These are phyloP conservation scores for Pythium apleroticum DNA, from an alignment of 352 stramenopile species.

Conservation along the genomic window DNA sequence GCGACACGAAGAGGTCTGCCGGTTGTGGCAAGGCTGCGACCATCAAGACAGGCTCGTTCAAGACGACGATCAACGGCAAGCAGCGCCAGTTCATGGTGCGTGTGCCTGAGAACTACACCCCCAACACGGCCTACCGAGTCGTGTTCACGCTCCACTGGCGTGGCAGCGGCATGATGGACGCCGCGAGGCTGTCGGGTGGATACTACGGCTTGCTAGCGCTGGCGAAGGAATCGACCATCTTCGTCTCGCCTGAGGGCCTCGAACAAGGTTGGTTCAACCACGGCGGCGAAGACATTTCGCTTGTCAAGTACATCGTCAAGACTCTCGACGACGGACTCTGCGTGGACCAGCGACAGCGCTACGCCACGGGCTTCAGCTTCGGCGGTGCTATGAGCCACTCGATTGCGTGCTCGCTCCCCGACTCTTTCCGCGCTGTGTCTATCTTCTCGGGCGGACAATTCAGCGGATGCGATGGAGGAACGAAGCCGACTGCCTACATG, in stretches of 20 bases:
- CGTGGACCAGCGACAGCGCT: constrained; percentile 30
- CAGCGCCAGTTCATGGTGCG: constrained; percentile 33
- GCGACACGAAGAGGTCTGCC: neutral
- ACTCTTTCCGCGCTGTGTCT: constrained; percentile 28
- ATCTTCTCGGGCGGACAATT: constrained; percentile 29
- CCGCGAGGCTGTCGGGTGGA: constrained; percentile 26
- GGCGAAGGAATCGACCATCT: constrained; percentile 28
- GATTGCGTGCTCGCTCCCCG: constrained; percentile 25
- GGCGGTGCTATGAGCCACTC: constrained; percentile 31
- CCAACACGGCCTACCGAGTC: constrained; percentile 22
- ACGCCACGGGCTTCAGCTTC: constrained; percentile 36
- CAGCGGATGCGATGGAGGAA: constrained; percentile 23
- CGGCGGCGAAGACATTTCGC: constrained; percentile 30
- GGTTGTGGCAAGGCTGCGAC: constrained; percentile 9
- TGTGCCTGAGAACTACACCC: constrained; percentile 30
- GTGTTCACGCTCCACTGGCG: constrained; percentile 35
- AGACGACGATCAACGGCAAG: constrained; percentile 27
- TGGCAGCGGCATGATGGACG: constrained; percentile 28
- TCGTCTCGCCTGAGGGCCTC: constrained; percentile 29
- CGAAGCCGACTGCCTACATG: constrained; percentile 24
- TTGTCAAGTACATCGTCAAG: constrained; percentile 29
- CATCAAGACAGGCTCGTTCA: constrained; percentile 25
- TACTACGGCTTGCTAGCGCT: constrained; percentile 28
- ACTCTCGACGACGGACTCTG: constrained; percentile 30
- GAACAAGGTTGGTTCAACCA: constrained; percentile 25